Conservation (phyloP, 192 early-diverging fungal genomes). For the Globomyces pollinis-pini region DNA sequence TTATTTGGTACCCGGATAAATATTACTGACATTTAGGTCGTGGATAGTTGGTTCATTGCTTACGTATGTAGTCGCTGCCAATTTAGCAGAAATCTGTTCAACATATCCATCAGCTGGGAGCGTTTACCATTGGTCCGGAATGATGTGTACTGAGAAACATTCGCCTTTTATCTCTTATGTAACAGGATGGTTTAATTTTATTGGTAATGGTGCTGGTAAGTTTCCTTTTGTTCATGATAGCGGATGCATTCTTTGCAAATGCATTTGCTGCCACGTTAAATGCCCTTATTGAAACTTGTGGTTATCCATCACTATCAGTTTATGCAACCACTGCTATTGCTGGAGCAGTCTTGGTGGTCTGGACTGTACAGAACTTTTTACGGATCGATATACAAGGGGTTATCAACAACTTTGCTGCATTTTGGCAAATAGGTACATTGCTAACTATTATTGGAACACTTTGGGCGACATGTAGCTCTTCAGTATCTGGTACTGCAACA, state of each 20-base stretch:
- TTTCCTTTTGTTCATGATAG: too few species aligned
- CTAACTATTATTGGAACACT: constrained; percentile 22
- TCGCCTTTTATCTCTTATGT: constrained; percentile 21
- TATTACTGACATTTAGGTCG: too few species aligned
- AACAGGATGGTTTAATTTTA: constrained; percentile 31
- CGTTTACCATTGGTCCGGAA: constrained; percentile 24
- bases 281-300: neutral
- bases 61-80: constrained; percentile 17
- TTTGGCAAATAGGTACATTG: constrained; percentile 23
- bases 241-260: constrained; percentile 16
- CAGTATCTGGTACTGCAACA: constrained; percentile 17
- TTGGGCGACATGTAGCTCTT: constrained; percentile 1
- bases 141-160: constrained; percentile 14
- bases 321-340: neutral
- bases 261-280: constrained; percentile 3
- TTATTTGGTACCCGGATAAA: too few species aligned
- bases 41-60: constrained; percentile 26
- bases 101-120: constrained; percentile 21
- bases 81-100: constrained; percentile 36
- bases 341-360: neutral
- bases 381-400: neutral
- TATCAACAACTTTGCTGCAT: constrained; percentile 25
- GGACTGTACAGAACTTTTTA: neutral
- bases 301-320: neutral
- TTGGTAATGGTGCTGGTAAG: constrained; percentile 14